Conservation (phyloP, 345 rosid genomes). For the Firmiana major region DNA sequence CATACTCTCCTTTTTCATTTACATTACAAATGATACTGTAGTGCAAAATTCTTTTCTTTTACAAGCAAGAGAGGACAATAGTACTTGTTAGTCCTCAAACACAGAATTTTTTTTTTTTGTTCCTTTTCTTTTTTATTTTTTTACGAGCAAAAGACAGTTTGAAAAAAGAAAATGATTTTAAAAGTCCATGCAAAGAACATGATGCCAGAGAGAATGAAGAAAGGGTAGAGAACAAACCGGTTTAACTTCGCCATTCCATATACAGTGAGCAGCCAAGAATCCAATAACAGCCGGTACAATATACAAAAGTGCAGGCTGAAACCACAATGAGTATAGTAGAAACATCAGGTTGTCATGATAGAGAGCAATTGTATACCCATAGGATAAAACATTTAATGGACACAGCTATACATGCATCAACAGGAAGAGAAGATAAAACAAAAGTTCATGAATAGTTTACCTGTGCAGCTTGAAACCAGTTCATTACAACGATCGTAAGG, state of each 20-base stretch:
- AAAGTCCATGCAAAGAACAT: neutral
- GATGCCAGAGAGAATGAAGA: neutral
- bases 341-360: neutral
- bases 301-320: constrained; percentile 96
- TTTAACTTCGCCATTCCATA: constrained; percentile 93
- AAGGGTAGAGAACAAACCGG: constrained; percentile 53
- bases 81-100: neutral
- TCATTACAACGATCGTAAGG: constrained; percentile 91
- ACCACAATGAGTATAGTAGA: neutral
- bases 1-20: neutral
- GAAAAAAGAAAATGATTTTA: neutral
- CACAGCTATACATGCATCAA: neutral
- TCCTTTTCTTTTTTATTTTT: too few species aligned
- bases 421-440: neutral
- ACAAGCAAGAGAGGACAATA: neutral
- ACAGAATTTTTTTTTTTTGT: too few species aligned
- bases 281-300: constrained; percentile 94
- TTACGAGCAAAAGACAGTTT: neutral
- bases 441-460: constrained; percentile 26
- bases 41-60: neutral
- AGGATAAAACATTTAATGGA: neutral
- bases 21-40: neutral
- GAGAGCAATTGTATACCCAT: neutral
- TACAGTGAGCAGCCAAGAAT: constrained; percentile 82
- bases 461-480: constrained; percentile 99